A percentile compares a stretch with the other conserved stretches of the same genome.
Evolutionary conservation across 1,284 basidiomycete genomes (phyloP).

Genomic region (Anthracocystis setariae): DNA sequence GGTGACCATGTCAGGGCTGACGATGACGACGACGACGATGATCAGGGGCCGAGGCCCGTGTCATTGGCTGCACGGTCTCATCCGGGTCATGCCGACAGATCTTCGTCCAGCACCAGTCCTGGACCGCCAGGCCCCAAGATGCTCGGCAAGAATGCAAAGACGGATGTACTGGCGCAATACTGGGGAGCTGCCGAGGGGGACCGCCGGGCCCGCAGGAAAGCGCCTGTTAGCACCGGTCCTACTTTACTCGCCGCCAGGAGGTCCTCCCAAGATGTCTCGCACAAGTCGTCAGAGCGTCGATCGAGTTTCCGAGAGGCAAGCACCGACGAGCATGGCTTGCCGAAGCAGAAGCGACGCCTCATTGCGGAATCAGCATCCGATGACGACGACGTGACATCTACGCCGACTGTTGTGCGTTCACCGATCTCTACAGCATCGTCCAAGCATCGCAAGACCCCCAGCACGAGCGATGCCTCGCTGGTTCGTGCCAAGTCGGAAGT

Average conservation of each 20-base stretch:
- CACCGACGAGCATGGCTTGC: slow-evolving; percentile 18
- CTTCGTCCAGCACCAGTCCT: slow-evolving; percentile 41
- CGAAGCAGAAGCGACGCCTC: slow-evolving; percentile 34
- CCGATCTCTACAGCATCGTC: background rate
- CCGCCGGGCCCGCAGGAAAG: slow-evolving; percentile 47
- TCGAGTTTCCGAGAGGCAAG: slow-evolving; percentile 42
- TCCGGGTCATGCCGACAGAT: slow-evolving; percentile 16
- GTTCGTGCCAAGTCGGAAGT: slow-evolving; percentile 22
- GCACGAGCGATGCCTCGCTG: slow-evolving; percentile 34
- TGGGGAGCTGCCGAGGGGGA: slow-evolving; percentile 65
- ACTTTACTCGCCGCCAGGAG: slow-evolving; percentile 29
- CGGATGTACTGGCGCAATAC: slow-evolving; percentile 62
- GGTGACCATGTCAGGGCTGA: slow-evolving; percentile 19
- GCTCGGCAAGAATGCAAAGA: slow-evolving; percentile 64
- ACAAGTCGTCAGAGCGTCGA: slow-evolving; percentile 28
- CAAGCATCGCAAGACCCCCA: slow-evolving; percentile 50
- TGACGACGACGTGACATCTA: slow-evolving; percentile 20
- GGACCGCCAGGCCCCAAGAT: slow-evolving; percentile 62
- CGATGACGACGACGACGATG: slow-evolving; percentile 38
- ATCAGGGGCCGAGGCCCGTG: slow-evolving; percentile 20
- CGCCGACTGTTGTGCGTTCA: slow-evolving; percentile 9
- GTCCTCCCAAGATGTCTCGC: slow-evolving; percentile 24
- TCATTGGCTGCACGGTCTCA: slow-evolving; percentile 21
- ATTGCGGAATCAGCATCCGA: slow-evolving; percentile 43
- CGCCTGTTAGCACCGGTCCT: slow-evolving; percentile 35